Percentiles rank a stretch among this genome's conserved stretches.
phyloP scores from a whole-genome alignment of 768 basidiomycete species.

The Amanita jacksonii region DNA sequence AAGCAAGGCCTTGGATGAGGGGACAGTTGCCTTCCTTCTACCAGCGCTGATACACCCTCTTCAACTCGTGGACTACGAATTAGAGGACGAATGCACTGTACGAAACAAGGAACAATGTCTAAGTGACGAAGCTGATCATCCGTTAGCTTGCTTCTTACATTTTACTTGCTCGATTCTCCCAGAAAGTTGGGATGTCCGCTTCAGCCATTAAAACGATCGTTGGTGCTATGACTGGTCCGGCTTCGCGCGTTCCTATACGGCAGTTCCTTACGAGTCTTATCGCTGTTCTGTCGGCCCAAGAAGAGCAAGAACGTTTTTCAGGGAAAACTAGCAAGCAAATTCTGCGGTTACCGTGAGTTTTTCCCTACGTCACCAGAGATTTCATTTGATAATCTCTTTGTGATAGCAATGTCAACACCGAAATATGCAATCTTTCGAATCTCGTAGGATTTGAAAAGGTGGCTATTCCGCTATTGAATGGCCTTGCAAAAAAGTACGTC shows the following conservation, averaged over 20 bases:
- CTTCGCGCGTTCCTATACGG: slow-evolving; percentile 34
- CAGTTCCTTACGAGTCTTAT: slow-evolving; percentile 61
- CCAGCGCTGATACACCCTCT: slow-evolving; percentile 56
- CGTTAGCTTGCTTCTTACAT: slow-evolving; percentile 63
- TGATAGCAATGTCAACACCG: slow-evolving; percentile 11
- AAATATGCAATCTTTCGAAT: slow-evolving; percentile 10
- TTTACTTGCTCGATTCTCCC: slow-evolving; percentile 72
- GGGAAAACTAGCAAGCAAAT: slow-evolving; percentile 31
- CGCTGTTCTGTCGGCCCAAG: slow-evolving; percentile 56
- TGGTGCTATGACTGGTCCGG: slow-evolving; percentile 40
- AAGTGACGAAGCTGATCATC: not conserved
- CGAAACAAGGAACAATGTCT: slow-evolving; percentile 14
- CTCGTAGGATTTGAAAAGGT: slow-evolving; percentile 18
- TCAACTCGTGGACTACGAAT: slow-evolving; percentile 23
- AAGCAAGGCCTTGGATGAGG: slow-evolving; percentile 50
- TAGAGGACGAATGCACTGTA: slow-evolving; percentile 47
- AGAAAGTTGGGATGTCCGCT: slow-evolving; percentile 49
- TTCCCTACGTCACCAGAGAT: not conserved
- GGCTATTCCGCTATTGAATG: slow-evolving; percentile 19
- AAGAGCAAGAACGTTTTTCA: slow-evolving; percentile 38
- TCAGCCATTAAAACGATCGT: slow-evolving; percentile 54
- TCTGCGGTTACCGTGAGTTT: slow-evolving; percentile 40
- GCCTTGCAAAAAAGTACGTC: not conserved
- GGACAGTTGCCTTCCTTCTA: slow-evolving; percentile 52
- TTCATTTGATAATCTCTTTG: not conserved